phyloP scores from a whole-genome alignment of 176 grass and related monocot species.

The Eleusine indica region DNA sequence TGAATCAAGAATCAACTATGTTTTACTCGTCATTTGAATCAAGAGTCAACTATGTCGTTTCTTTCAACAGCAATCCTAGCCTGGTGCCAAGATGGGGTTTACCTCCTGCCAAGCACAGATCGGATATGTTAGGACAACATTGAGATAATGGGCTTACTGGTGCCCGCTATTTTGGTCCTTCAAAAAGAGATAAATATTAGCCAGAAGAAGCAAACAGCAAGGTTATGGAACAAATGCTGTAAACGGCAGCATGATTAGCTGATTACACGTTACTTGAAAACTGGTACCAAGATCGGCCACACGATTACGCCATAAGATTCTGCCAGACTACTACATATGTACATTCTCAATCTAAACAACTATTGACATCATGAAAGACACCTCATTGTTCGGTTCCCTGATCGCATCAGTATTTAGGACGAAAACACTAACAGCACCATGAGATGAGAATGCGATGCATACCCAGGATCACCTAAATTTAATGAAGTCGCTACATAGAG shows the following conservation, averaged over 20 bases:
- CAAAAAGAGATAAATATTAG: no score
- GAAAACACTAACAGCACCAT: slow-evolving; percentile 15
- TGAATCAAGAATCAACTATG: no score
- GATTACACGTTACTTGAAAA: no score
- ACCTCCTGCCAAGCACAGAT: no score
- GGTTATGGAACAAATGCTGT: not conserved
- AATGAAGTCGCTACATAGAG: not conserved
- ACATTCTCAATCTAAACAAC: slow-evolving; percentile 9
- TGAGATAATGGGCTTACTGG: no score
- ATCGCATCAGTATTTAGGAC: slow-evolving; percentile 1
- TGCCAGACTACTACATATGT: slow-evolving; percentile 11
- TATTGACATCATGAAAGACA: not conserved
- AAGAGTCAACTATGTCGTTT: no score
- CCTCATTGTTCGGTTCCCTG: slow-evolving; percentile 2
- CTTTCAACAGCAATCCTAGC: no score
- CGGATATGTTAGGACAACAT: no score
- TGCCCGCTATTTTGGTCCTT: no score
- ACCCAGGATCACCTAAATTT: not conserved
- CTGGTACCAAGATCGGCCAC: not conserved
- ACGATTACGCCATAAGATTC: not conserved
- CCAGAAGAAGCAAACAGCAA: no score
- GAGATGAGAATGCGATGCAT: not conserved
- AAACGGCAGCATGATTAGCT: not conserved
- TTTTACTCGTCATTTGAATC: no score
- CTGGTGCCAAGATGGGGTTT: no score